phyloP scores from a whole-genome alignment of 305 asterid genomes.

The Salvia sclarea region DNA sequence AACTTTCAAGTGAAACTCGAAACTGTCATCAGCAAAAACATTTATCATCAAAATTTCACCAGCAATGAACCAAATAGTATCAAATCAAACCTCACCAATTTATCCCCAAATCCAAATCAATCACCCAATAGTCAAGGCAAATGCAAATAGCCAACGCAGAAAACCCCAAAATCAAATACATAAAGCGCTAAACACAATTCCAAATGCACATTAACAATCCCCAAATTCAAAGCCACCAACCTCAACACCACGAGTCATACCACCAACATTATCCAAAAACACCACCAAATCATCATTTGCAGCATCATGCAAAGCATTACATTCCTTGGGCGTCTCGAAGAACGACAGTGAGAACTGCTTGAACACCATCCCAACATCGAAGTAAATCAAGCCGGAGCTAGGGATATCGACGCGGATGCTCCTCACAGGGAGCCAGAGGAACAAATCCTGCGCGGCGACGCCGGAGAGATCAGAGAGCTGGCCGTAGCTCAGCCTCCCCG shows the following conservation, averaged over 20 bases:
- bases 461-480: conserved; percentile 60
- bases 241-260: conserved; percentile 36
- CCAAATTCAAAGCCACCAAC: conserved; percentile 34
- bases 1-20: neutral
- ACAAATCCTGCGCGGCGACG: conserved; percentile 72
- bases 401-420: conserved; percentile 74
- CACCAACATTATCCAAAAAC: conserved; percentile 21
- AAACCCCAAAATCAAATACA: no score
- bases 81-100: conserved; percentile 1
- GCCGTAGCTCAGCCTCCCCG: conserved; percentile 57
- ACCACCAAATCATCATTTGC: conserved; percentile 30
- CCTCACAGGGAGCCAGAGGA: conserved; percentile 83
- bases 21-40: neutral
- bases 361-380: conserved; percentile 74
- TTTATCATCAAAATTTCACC: neutral
- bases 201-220: no score
- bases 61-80: neutral
- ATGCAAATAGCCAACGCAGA: neutral
- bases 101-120: neutral
- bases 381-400: conserved; percentile 86
- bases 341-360: conserved; percentile 84
- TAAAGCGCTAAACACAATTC: neutral
- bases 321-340: conserved; percentile 80
- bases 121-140: neutral
- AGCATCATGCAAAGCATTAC: conserved; percentile 36